Base-by-base conservation (phyloP, 352 stramenopile genomes). In the Plasmopara viticola region DNA sequence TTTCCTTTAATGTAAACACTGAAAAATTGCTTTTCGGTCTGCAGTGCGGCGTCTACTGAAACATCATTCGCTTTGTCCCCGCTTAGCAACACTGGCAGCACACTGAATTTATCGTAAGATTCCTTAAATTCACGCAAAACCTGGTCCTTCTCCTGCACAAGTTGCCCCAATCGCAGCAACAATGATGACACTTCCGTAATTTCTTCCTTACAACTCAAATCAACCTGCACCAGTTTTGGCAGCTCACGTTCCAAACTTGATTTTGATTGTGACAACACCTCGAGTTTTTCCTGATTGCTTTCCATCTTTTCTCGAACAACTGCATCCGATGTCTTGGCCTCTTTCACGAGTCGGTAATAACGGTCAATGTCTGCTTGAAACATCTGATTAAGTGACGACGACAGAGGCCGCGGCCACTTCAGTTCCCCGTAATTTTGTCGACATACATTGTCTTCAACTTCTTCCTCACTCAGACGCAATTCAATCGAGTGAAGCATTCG, bases 311-410 rank as follows among this genome's bases (percentile, higher is more conserved):
- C 60, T 12, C 64, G 63, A 43, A 91, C 72, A 25, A 83, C 63
- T n/a, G 70, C 58, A 49, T 91, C 80, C 14, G 78, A 87, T 41
- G 68, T 70, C 48, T 84, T 86, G 7, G 74, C 78, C 35, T 90
- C 74, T 33, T 79, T 80, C 6, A 88, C 62, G n/a, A 90, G 59
- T 6, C 78, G 73, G 48, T 80, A 86, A 55, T 85, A 90, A 14
- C 80, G 77, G 56, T 87, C 78, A 48, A 88, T 68, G 51, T 90
- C 80, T 13, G 66, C 51, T 30, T 65, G 68, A 51, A 90, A 87
- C 40, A 64, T 70, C 33, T 78, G 62, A 51, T 81, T 85, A 7
- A 90, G 51, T 5, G 62, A 54, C 3, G 62, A 59, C 9, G 79
- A 90, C 39, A 67, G n/a, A 8, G 80, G 74, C 0, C 77, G 70